Base-by-base conservation (phyloP, 2,329 filamentous ascomycete species). In the Paramyrothecium roridum region DNA sequence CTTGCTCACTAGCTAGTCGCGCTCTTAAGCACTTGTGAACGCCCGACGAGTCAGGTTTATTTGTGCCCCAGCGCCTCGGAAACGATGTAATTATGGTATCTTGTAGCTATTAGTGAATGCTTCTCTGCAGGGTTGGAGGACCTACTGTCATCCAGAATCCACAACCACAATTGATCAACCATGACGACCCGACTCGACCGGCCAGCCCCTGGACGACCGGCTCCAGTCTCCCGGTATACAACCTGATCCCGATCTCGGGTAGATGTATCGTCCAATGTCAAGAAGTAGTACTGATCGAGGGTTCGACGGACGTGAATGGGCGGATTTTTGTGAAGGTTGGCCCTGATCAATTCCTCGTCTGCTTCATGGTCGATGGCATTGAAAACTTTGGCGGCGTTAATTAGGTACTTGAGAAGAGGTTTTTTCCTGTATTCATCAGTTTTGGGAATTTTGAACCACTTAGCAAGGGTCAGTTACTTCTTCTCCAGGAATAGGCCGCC, bases 221-320 rank as follows among this genome's bases (percentile, higher is more conserved):
- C 26, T 7, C 26, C 21, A 4, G 74, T 77, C 0, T 60, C 62
- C 1, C 75, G 70, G 45, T 75, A 77, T 1, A 77, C 67, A 1
- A 77, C 75, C 48, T 78, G 75, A 33, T 77, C 74, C 3, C 63
- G 58, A 48, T 80, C 77, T 3, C 76, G 63, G 1, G 61, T 57
- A 3, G 65, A 58, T 0, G 76, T 79, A n/a, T 73, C 70, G 1
- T 69, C 63, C 2, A 76, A 63, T 2, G 70, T 73, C 67, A 71
- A 72, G 46, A 73, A 74, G 55, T 77, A 79, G 0, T 71, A 73
- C 56, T 80, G 77, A 48, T 80, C 77, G 1, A 80, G 64, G 0
- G 77, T 80, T 1, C 78, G 63, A 1, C 78, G 68, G 0, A 75
- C 71, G 55, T 81, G 77, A 1, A 73, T 61, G 7, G 70, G 75